Percentiles rank a stretch among this genome's conserved stretches.
Conservation (phyloP, 2,329 filamentous ascomycete genomes). For the Fusarium nisikadoi region DNA sequence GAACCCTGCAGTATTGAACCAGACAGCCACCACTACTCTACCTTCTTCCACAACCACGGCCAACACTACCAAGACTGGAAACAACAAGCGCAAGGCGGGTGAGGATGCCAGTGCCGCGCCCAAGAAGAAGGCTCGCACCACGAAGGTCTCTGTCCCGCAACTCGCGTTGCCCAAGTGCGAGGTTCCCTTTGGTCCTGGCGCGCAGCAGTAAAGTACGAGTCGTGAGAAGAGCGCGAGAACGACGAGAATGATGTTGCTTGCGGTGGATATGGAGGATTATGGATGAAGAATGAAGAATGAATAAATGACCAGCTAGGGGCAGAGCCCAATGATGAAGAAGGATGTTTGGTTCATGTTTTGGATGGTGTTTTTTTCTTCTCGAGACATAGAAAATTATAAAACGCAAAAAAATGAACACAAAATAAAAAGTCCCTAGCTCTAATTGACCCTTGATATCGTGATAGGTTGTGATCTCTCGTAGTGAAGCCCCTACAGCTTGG, state of each 20-base stretch:
- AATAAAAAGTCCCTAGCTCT: background rate
- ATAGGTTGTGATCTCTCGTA: background rate
- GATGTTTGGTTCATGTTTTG: background rate
- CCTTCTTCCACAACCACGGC: background rate
- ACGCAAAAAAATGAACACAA: background rate
- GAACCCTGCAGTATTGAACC: background rate
- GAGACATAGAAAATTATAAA: too few species aligned
- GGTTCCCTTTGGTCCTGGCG: background rate
- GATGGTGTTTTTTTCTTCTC: background rate
- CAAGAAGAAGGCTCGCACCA: conserved; percentile 16
- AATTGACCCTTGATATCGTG: background rate
- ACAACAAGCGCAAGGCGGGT: conserved; percentile 14
- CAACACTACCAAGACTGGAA: background rate
- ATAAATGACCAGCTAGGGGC: background rate
- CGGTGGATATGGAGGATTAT: background rate
- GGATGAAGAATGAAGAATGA: background rate
- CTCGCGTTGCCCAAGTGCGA: background rate
- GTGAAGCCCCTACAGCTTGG: background rate
- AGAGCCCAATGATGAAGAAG: background rate
- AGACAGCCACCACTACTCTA: background rate
- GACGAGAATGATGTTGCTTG: background rate
- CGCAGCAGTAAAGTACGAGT: background rate
- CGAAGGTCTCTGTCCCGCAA: background rate
- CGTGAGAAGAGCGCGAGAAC: background rate
- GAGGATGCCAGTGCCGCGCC: background rate